Conservation (phyloP, 192 early-diverging fungal species). For the Rhizoclosmatium sp. region DNA sequence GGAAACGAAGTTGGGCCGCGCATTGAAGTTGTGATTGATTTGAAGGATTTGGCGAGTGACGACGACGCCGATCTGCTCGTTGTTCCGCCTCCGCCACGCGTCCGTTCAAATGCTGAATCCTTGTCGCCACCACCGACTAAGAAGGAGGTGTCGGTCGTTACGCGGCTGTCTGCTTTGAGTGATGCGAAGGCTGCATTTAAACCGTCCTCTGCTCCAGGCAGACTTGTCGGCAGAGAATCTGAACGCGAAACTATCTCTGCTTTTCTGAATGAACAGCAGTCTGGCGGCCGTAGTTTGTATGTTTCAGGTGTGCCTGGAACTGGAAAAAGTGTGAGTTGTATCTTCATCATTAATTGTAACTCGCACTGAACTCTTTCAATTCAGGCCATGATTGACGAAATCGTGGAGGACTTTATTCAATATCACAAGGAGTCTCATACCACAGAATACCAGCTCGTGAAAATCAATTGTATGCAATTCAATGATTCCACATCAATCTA, state of each 20-base stretch:
- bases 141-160: not conserved
- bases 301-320: constrained; percentile 93
- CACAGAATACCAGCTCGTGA: constrained; percentile 48
- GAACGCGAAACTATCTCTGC: constrained; percentile 60
- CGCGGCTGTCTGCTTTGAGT: not conserved
- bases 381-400: constrained; percentile 37
- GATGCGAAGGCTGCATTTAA: constrained; percentile 74
- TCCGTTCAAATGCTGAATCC: too few species aligned
- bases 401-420: constrained; percentile 45
- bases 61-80: too few species aligned
- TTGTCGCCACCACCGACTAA: not conserved
- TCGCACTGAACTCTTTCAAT: constrained; percentile 23
- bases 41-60: too few species aligned
- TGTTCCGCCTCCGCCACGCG: too few species aligned
- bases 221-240: constrained; percentile 69
- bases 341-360: constrained; percentile 54
- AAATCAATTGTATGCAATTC: constrained; percentile 90
- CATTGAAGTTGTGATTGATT: not conserved
- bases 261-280: constrained; percentile 66
- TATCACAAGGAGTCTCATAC: constrained; percentile 22
- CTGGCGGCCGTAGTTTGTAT: constrained; percentile 59
- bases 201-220: constrained; percentile 62
- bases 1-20: not conserved
- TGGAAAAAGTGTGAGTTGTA: constrained; percentile 82
- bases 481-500: constrained; percentile 75